A percentile compares a stretch with the other conserved stretches of the same genome.
Conservation (phyloP, 208 protist species). For the Tetramitus jugosus region DNA sequence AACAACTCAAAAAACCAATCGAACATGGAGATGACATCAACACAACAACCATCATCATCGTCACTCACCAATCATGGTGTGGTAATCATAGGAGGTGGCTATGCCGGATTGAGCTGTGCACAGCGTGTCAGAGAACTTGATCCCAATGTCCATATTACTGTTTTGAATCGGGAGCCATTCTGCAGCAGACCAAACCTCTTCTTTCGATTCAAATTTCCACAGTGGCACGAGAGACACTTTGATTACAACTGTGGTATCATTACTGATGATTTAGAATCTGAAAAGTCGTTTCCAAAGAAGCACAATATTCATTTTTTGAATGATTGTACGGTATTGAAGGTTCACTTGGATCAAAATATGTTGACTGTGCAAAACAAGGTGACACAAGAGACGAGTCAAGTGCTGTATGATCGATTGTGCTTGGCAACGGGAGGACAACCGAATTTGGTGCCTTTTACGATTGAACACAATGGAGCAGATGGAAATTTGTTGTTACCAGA, state of each 20-base stretch:
- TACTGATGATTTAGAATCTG: not conserved
- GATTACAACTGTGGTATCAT: too few species aligned
- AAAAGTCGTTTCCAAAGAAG: not conserved
- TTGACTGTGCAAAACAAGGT: too few species aligned
- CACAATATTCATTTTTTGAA: not conserved
- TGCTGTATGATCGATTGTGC: not conserved
- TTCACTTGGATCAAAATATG: too few species aligned
- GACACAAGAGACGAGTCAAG: too few species aligned
- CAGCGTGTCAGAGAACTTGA: not conserved
- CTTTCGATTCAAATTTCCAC: conserved; percentile 13
- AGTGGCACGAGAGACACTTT: not conserved
- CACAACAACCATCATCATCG: too few species aligned
- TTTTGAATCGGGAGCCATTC: not conserved
- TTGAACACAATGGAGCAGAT: not conserved
- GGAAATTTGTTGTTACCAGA: not conserved
- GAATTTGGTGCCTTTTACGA: not conserved
- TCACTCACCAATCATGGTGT: too few species aligned
- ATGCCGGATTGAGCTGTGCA: not conserved
- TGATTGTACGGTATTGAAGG: not conserved
- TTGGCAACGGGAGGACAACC: not conserved
- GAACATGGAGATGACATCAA: too few species aligned
- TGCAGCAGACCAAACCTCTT: conserved; percentile 20
- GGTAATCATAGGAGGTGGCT: conserved; percentile 7
- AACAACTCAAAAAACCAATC: too few species aligned
- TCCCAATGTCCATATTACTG: not conserved